Base-by-base conservation (phyloP, 306 rosid species). In the Medicago truncatula region DNA sequence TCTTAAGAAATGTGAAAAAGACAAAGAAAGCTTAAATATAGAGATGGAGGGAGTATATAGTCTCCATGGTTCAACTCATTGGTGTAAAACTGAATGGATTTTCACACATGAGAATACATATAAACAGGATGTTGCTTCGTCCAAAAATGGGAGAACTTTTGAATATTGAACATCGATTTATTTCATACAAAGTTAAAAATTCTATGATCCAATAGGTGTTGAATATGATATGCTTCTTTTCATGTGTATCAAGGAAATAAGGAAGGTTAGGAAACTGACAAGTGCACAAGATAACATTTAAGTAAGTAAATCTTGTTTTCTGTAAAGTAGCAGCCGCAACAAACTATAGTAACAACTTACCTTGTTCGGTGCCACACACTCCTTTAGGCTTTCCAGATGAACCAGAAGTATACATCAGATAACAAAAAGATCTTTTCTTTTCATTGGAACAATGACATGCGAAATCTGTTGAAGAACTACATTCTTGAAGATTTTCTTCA, bases 321-420 rank as follows among this genome's bases (percentile, higher is more conserved):
- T 46, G 54, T 15, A 39, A 21, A 67, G 21, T 23, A 59, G 43
- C 25, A 28, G 44, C 38, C 7, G 36, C 43, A 57, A 39, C 34
- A 85, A 78, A 34, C 13, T 25, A 67, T 41, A 50, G 44, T 39
- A 46, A 74, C 64, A 66, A 25, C 79, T 56, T 80, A 83, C 98
- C 97, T 83, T 82, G 82, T 68, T 94, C 97, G 0, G 96, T 90
- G 44, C 98, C 97, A 76, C 97, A 90, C 49, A 94, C 90, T 15
- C 97, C 98, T 81, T 91, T 94, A 49, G 95, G 96, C 79, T 86
- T 86, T 72, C 98, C 98, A 8, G 96, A 90, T 43, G 97, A 91
- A n/a, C 97, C 98, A 36, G 98, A 94, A 40, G 98, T 94, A 83
- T 86, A 86, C 97, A 94, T 86, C 69, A 94, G 65, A 73, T 94